A percentile compares a stretch with the other conserved stretches of the same genome.
Evolutionary conservation across 495 filamentous ascomycete genomes (phyloP).

Genomic region (Hypoxylon intermedium): DNA sequence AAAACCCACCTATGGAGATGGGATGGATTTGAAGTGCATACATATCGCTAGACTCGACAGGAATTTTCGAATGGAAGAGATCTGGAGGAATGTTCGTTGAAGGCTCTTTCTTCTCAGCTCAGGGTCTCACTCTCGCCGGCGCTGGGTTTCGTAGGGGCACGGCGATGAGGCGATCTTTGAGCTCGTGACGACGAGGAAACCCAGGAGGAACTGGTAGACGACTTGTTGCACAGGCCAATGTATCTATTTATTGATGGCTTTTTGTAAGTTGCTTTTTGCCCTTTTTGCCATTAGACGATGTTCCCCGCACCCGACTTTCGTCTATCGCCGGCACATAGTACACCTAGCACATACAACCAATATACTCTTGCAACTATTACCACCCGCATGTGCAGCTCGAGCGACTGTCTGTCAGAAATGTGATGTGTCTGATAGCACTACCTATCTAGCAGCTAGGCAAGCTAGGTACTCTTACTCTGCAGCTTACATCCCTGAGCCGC

Average conservation of each 20-base stretch:
- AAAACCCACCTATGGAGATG: constrained; percentile 25
- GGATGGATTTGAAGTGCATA: constrained; percentile 33
- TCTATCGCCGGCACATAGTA: constrained; percentile 14
- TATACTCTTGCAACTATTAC: neutral
- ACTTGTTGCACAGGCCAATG: too few relatives aligned
- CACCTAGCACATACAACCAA: too few relatives aligned
- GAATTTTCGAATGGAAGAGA: constrained; percentile 28
- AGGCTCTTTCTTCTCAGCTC: constrained; percentile 7
- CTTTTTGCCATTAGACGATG: constrained; percentile 4
- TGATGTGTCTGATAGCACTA: too few relatives aligned
- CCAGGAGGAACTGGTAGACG: neutral
- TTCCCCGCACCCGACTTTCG: constrained; percentile 20
- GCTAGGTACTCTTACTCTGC: constrained; percentile 6
- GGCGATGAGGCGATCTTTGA: neutral
- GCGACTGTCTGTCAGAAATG: constrained; percentile 15
- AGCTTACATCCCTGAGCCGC: constrained; percentile 25
- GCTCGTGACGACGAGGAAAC: neutral
- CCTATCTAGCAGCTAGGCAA: too few relatives aligned
- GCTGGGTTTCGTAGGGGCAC: neutral
- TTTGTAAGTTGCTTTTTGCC: constrained; percentile 8
- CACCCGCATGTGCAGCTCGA: neutral
- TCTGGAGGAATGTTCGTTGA: constrained; percentile 11
- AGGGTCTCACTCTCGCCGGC: constrained; percentile 11
- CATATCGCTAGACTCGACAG: constrained; percentile 25
- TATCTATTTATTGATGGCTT: constrained; percentile 12